Evolutionary conservation across 306 rosid genomes (phyloP).

Genomic region (Vachellia collinsii): DNA sequence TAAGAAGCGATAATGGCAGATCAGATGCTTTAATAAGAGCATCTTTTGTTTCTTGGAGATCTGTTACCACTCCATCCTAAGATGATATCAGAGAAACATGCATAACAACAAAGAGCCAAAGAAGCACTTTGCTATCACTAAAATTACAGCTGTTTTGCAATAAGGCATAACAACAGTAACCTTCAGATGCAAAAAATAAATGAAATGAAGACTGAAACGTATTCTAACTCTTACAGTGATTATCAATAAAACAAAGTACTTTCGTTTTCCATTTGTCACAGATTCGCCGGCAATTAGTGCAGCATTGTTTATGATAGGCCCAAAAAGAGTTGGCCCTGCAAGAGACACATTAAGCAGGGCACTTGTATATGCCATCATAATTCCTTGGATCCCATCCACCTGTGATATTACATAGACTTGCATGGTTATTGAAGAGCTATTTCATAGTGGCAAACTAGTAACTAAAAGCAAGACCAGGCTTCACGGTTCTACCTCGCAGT

Average conservation of each 20-base stretch:
- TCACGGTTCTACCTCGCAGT: slow-evolving; percentile 64
- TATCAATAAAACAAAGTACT: slow-evolving; percentile 76
- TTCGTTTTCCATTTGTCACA: slow-evolving; percentile 64
- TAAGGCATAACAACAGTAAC: background rate
- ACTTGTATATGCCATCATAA: slow-evolving; percentile 80
- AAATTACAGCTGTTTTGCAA: background rate
- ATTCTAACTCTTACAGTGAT: slow-evolving; percentile 64
- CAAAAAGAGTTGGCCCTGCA: slow-evolving; percentile 88
- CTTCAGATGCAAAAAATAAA: background rate
- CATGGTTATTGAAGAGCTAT: slow-evolving; percentile 20
- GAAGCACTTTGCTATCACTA: background rate
- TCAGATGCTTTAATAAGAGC: slow-evolving; percentile 86
- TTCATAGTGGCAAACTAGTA: slow-evolving; percentile 28
- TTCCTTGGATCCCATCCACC: slow-evolving; percentile 93
- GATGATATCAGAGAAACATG: slow-evolving; percentile 17
- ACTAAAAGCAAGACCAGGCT: slow-evolving; percentile 28
- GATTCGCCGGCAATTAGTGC: slow-evolving; percentile 75
- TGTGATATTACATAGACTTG: slow-evolving; percentile 44
- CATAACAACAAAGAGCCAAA: slow-evolving; percentile 16
- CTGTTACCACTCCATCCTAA: slow-evolving; percentile 93
- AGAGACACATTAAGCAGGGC: slow-evolving; percentile 86
- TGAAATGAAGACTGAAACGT: slow-evolving; percentile 5
- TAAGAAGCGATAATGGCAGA: slow-evolving; percentile 77
- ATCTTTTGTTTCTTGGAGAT: slow-evolving; percentile 92
- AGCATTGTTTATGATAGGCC: slow-evolving; percentile 71